Base-by-base conservation (phyloP, 495 filamentous ascomycete species). In the Tetracladium marchalianum region DNA sequence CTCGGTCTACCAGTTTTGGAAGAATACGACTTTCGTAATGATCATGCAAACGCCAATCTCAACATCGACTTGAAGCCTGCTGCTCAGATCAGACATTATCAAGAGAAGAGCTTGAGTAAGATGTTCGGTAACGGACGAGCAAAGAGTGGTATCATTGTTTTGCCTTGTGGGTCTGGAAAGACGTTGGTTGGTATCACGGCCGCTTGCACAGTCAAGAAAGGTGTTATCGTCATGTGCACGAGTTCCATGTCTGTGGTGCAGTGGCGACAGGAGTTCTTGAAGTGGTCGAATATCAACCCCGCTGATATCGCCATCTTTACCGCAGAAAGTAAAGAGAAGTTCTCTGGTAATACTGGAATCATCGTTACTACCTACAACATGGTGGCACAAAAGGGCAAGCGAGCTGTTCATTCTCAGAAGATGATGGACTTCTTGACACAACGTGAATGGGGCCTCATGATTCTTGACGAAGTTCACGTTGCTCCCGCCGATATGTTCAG, bases 71-170 rank as follows among this genome's bases (percentile, higher is more conserved):
- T 95, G 38, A 82, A 80, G 57, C 87, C 89, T 1, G 79, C 77
- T 56, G 86, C 86, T 0, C 80, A 85, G 56, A 95, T 94, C 56
- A 81, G 88, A 58, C 81, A 77, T 52, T 97, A 97, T 56, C 93
- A 99, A 64, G 92, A 99, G 66, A 90, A 94, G 66, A 90, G 86
- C 53, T 71, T 99, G 24, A 89, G 84, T 66, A 97, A 99, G 63
- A 97, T 99, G 93, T 99, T 99, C 57, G 89, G 92, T 56, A 99
- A 99, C 59, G 90, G 89, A 45, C 78, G 92, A 60, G 89, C 92
- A 16, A 92, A 94, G 65, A 93, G 87, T 66, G 92, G 93, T 53
- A 94, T 99, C 53, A 97, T 99, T 48, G 92, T 99, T 37, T 62
- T 99, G 52, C 92, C 92, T 41, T 99, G 93, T 64, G 92, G 92